phyloP scores from a whole-genome alignment of 345 rosid genomes.

The Psidium friedrichsthalianum region DNA sequence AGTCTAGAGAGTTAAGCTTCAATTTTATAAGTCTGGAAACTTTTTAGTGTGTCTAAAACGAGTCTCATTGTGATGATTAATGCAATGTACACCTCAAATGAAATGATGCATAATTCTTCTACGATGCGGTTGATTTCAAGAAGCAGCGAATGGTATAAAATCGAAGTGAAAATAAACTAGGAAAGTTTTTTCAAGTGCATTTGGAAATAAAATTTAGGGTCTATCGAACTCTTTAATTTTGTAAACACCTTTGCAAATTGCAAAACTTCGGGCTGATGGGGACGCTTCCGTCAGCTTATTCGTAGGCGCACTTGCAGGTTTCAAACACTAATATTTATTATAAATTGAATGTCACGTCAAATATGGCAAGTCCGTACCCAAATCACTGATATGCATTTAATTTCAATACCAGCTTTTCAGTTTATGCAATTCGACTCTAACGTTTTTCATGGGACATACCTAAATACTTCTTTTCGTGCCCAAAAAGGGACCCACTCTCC shows the following conservation, averaged over 20 bases:
- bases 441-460: too few relatives aligned
- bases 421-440: too few relatives aligned
- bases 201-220: background rate
- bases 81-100: background rate
- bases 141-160: background rate
- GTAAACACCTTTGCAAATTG: background rate
- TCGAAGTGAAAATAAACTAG: background rate
- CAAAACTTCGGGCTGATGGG: background rate
- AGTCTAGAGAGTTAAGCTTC: background rate
- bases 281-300: background rate
- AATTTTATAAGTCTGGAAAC: background rate
- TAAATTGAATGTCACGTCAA: too few relatives aligned
- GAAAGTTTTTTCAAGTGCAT: background rate
- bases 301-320: background rate
- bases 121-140: background rate
- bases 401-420: background rate
- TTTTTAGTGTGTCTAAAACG: background rate
- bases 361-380: rapidly evolving
- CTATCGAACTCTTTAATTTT: background rate
- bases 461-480: too few relatives aligned
- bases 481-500: too few relatives aligned
- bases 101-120: background rate
- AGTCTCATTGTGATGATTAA: background rate
- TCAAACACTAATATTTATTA: background rate
- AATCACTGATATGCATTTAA: too few relatives aligned